Evolutionary conservation across 1,139 yeast genomes (phyloP), one percentile per base, ranked within the genome.

Genomic region (Suhomyces atakaporum): DNA sequence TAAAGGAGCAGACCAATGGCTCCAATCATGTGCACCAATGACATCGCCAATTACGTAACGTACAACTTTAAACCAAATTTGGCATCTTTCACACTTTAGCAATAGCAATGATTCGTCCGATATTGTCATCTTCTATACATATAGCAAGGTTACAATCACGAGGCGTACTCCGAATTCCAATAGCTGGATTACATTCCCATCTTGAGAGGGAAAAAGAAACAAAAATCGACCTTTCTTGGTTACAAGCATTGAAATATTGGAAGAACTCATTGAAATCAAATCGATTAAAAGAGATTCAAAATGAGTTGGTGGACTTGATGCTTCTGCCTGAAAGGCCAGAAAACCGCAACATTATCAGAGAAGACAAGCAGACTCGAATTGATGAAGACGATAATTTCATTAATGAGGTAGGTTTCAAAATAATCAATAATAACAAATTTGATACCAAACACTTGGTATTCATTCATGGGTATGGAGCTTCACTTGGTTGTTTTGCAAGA

Each of bases 381-480:
- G 72, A 61, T 40, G 39, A 43, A 1, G 46, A 50, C 2, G 61
- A 61, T 2, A 59, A 67, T 39, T 45, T 48, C 40, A 62, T 70
- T 22, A 69, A 69, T 38, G 75, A 71, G 37, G 51, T 56, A 5
- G 44, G 44, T 16, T 45, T 60, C 20, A 49, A 47, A 11, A 50
- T 61, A n/a, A 40, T 38, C 19, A 52, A 59, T 31, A 40, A 42
- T 24, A 35, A 45, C 2, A 19, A 16, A 1, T 46, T 36, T 4
- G 43, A 47, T 2, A 47, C 54, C 1, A 58, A 56, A 12, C 76
- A 77, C 45, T 50, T 84, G 16, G 88, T 89, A 4, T 69, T 92
- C 50, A 53, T 92, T 11, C 98, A 92, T 56, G 98, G 98, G 0
- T 89, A 87, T 58, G 96, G 95, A 0, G 95, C 97, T 0, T 84